Percentiles rank a stretch among this genome's conserved stretches.
Conservation (phyloP, 73 alveolate species). For the Paramecium caudatum region DNA sequence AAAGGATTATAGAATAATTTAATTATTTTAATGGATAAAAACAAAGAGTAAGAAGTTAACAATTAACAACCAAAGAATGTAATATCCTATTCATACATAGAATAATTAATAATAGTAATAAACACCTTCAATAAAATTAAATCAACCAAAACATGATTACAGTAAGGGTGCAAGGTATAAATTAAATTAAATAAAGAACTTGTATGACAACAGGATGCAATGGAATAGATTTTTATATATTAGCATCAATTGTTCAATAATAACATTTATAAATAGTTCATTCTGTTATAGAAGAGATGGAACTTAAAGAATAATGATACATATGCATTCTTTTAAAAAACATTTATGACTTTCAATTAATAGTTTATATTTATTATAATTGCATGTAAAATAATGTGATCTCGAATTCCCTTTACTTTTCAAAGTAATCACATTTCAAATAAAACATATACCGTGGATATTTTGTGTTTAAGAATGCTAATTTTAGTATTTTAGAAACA, state of each 20-base stretch:
- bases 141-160: neutral
- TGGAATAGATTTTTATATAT: constrained; percentile 3
- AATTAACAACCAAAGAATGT: neutral
- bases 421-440: constrained; percentile 4
- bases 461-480: constrained; percentile 35
- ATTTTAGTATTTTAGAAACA: constrained; percentile 7
- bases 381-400: constrained; percentile 33
- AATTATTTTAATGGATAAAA: no score
- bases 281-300: neutral
- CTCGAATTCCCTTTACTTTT: constrained; percentile 42
- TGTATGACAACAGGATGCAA: constrained; percentile 36
- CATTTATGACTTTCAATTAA: no score
- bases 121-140: neutral
- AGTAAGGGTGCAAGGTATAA: constrained; percentile 1
- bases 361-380: no score
- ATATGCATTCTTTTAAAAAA: no score
- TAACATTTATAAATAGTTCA: neutral
- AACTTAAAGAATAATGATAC: no score
- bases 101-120: neutral
- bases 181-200: neutral
- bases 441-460: constrained; percentile 45
- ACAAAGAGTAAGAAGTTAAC: no score
- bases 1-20: neutral
- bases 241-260: neutral
- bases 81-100: neutral